A percentile compares a stretch with the other conserved stretches of the same genome.
Conservation (phyloP, 2,329 filamentous ascomycete species). For the Ophiostoma perfectum region DNA sequence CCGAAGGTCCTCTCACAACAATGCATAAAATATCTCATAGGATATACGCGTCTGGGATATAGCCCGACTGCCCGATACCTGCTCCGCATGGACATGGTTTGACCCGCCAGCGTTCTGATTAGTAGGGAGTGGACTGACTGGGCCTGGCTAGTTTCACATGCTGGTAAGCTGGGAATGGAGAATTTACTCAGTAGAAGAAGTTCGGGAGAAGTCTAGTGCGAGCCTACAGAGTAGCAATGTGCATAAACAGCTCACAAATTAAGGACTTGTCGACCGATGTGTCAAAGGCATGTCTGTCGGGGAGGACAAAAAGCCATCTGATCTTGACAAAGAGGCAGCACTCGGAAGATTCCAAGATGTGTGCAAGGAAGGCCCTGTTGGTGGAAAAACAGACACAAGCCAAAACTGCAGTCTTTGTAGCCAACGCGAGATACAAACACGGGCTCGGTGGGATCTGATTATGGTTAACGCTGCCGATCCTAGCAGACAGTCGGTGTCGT, state of each 20-base stretch:
- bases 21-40: neutral
- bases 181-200: neutral
- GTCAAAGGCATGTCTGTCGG: neutral
- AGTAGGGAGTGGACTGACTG: neutral
- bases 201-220: neutral
- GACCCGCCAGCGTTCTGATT: conserved; percentile 4
- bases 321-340: neutral
- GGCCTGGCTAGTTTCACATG: neutral
- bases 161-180: neutral
- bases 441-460: neutral
- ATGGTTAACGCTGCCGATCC: conserved; percentile 9
- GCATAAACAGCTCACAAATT: neutral
- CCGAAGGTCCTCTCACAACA: neutral
- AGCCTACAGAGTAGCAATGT: no score
- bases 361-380: neutral
- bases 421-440: neutral
- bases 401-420: neutral
- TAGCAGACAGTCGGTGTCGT: neutral
- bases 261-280: neutral
- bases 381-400: conserved; percentile 2
- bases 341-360: neutral
- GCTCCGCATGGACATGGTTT: neutral
- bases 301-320: neutral
- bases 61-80: conserved; percentile 1
- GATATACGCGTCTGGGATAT: conserved; percentile 2